phyloP scores from a whole-genome alignment of 148 eudicot genomes.

The Nepenthes gracilis region DNA sequence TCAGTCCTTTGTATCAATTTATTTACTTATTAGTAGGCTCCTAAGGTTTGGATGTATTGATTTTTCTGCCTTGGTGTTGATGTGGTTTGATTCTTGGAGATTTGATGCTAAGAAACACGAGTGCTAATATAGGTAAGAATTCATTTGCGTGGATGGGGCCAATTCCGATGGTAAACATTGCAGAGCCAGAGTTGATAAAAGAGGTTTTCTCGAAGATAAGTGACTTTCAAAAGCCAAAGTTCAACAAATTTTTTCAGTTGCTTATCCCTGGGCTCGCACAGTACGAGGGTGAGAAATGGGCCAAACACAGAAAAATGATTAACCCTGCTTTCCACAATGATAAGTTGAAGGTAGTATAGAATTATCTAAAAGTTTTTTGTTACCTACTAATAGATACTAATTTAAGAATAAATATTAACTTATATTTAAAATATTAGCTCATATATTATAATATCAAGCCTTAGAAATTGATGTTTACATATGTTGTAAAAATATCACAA shows the following conservation, averaged over 20 bases:
- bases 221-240: constrained; percentile 8
- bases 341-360: constrained; percentile 20
- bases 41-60: background rate
- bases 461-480: too few relatives aligned
- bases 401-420: too few relatives aligned
- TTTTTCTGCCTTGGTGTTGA: background rate
- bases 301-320: constrained; percentile 12
- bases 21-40: too few relatives aligned
- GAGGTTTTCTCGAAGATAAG: constrained; percentile 9
- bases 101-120: background rate
- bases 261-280: constrained; percentile 6
- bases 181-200: constrained; percentile 14
- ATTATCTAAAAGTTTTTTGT: too few relatives aligned
- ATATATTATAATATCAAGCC: too few relatives aligned
- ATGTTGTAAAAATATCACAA: too few relatives aligned
- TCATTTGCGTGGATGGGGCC: constrained; percentile 15
- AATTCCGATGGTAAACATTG: constrained; percentile 10
- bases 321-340: constrained; percentile 19
- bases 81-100: background rate
- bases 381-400: too few relatives aligned
- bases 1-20: too few relatives aligned
- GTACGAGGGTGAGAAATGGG: background rate
- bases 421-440: too few relatives aligned
- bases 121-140: constrained; percentile 10
- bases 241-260: constrained; percentile 4